A percentile compares a stretch with the other conserved stretches of the same genome.
Conservation (phyloP, 2,329 filamentous ascomycete species). For the Cordyceps javanica region DNA sequence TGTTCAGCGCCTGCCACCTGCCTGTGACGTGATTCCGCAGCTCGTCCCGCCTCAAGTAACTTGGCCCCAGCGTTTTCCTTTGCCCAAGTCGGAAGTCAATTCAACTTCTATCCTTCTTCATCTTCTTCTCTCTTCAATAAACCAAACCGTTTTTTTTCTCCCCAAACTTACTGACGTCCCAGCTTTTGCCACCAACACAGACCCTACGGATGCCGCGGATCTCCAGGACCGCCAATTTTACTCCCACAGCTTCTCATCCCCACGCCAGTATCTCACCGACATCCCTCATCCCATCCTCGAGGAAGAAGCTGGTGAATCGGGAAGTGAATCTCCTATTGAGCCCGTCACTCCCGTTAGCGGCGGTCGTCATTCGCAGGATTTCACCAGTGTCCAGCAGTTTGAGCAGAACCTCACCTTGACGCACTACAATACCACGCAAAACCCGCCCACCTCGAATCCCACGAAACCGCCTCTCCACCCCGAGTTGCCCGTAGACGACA, state of each 20-base stretch:
- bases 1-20: conserved; percentile 12
- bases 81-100: not conserved
- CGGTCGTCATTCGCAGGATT: conserved; percentile 49
- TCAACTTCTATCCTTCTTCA: not conserved
- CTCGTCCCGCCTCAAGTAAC: conserved; percentile 12
- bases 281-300: conserved; percentile 45
- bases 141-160: not conserved
- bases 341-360: conserved; percentile 56
- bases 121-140: not conserved
- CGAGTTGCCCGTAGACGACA: conserved; percentile 7
- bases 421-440: conserved; percentile 9
- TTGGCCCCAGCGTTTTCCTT: not conserved
- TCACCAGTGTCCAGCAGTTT: conserved; percentile 37
- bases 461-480: conserved; percentile 2
- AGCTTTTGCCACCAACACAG: conserved; percentile 13
- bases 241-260: conserved; percentile 30
- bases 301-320: conserved; percentile 52
- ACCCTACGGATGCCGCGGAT: conserved; percentile 1
- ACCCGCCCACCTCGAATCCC: conserved; percentile 8
- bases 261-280: conserved; percentile 43
- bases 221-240: not conserved
- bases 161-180: conserved; percentile 18
- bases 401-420: conserved; percentile 22
- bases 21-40: conserved; percentile 13
- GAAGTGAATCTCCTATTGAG: conserved; percentile 53